Conservation (phyloP, 768 basidiomycete genomes). For the Rhizopogon vesiculosus region DNA sequence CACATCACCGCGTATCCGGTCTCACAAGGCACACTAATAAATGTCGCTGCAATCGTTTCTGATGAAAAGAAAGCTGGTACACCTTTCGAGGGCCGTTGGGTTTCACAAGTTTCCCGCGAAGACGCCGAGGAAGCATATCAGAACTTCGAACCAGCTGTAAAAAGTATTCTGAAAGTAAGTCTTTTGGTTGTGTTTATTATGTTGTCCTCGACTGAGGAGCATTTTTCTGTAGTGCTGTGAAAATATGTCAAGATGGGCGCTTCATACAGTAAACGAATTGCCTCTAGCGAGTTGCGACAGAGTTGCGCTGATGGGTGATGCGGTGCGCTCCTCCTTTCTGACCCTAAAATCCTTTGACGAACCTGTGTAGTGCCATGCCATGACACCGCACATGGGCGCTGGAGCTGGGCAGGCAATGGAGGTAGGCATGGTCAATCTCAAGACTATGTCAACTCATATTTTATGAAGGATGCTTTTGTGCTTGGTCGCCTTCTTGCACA, state of each 20-base stretch:
- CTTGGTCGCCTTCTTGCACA: conserved; percentile 14
- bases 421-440: not conserved
- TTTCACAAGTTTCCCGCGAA: conserved; percentile 17
- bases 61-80: conserved; percentile 24
- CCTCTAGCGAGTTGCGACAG: conserved; percentile 29
- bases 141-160: conserved; percentile 31
- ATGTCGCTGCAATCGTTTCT: conserved; percentile 26
- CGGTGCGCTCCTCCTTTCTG: conserved; percentile 21
- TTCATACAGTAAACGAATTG: conserved; percentile 34
- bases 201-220: not conserved
- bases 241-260: conserved; percentile 33
- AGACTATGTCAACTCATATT: not conserved
- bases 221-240: conserved; percentile 24
- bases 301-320: conserved; percentile 43
- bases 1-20: conserved; percentile 35
- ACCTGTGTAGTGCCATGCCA: conserved; percentile 5
- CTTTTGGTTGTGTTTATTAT: not conserved
- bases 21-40: conserved; percentile 27
- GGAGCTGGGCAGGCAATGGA: conserved; percentile 11
- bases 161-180: conserved; percentile 18
- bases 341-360: not conserved
- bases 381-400: conserved; percentile 8
- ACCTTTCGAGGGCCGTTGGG: conserved; percentile 21
- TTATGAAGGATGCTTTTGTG: conserved; percentile 15
- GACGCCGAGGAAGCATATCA: conserved; percentile 22